A percentile compares a stretch with the other conserved stretches of the same genome.
Conservation (phyloP, 2,329 filamentous ascomycete species). For the Fusarium sp. region DNA sequence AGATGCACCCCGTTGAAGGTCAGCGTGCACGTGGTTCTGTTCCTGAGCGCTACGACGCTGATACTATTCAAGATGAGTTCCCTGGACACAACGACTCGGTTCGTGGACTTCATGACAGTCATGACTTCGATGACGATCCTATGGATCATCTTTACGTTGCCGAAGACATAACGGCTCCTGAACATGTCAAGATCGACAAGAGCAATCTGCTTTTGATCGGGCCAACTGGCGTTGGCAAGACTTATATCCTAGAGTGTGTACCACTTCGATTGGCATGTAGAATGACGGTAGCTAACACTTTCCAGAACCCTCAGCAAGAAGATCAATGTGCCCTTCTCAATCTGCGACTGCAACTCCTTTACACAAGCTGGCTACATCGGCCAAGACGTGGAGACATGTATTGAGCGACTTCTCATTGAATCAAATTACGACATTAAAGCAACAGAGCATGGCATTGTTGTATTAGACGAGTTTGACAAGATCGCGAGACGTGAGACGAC, state of each 20-base stretch:
- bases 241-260: constrained; percentile 81
- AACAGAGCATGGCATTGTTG: constrained; percentile 92
- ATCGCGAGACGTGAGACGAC: constrained; percentile 88
- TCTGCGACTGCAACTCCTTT: constrained; percentile 95
- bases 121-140: constrained; percentile 48
- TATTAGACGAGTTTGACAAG: constrained; percentile 97
- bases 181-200: constrained; percentile 85
- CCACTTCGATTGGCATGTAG: not conserved
- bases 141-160: constrained; percentile 61
- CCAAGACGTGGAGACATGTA: constrained; percentile 95
- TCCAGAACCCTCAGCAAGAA: constrained; percentile 86
- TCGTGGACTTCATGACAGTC: constrained; percentile 55
- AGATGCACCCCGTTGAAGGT: constrained; percentile 85
- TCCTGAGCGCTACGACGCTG: constrained; percentile 52
- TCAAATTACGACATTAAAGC: constrained; percentile 88
- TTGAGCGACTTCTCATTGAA: constrained; percentile 89
- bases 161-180: constrained; percentile 59
- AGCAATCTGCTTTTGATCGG: constrained; percentile 93
- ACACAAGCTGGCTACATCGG: constrained; percentile 98
- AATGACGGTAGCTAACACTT: constrained; percentile 34
- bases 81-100: constrained; percentile 63
- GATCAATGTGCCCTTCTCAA: constrained; percentile 94
- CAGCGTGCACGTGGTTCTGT: constrained; percentile 50
- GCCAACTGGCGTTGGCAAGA: constrained; percentile 95
- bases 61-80: constrained; percentile 63